Conservation (phyloP, 164 flowering plant species). For the Berberis thunbergii region DNA sequence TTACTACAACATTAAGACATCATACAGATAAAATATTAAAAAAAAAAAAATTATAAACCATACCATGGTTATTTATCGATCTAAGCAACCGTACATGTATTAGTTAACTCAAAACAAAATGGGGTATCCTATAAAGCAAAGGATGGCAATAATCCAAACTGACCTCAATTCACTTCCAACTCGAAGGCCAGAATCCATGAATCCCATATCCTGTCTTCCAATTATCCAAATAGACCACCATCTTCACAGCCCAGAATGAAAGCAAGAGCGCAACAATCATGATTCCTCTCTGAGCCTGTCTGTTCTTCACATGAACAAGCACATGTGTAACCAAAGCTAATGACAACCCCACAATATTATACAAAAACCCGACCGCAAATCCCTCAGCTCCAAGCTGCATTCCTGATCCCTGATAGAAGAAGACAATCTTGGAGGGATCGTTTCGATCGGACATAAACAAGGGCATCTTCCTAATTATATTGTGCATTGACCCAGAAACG, state of each 20-base stretch:
- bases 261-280: conserved; percentile 50
- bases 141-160: neutral
- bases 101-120: neutral
- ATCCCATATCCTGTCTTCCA: conserved; percentile 98
- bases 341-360: conserved; percentile 60
- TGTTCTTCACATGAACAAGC: conserved; percentile 48
- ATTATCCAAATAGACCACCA: conserved; percentile 84
- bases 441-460: conserved; percentile 69
- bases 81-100: no score
- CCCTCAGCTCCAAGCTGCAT: conserved; percentile 89
- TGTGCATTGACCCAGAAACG: conserved; percentile 89
- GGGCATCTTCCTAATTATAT: conserved; percentile 87
- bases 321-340: conserved; percentile 59
- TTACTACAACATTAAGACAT: no score
- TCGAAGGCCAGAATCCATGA: conserved; percentile 80
- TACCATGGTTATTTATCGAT: no score
- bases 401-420: conserved; percentile 87
- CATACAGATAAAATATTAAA: no score
- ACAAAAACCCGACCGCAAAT: conserved; percentile 57
- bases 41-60: no score
- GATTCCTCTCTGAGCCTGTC: conserved; percentile 30
- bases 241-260: conserved; percentile 89
- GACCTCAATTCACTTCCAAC: conserved; percentile 43
- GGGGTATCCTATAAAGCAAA: neutral
- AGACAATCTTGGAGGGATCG: conserved; percentile 59